Evolutionary conservation across 129 eudicot genomes (phyloP).

Genomic region (Helianthus tuberosus): DNA sequence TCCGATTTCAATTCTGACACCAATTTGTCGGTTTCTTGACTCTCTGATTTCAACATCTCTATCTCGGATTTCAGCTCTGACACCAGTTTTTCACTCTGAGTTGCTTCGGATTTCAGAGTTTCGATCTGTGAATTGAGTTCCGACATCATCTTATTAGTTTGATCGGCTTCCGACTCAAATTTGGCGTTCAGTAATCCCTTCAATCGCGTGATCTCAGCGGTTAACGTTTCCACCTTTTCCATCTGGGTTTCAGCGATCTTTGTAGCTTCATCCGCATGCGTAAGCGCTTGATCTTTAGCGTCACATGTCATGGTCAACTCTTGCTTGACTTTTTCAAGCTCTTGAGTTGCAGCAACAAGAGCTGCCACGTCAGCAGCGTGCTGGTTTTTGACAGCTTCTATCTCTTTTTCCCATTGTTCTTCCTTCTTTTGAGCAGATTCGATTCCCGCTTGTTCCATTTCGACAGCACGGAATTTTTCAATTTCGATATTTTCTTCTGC

Average conservation of each 20-base stretch:
- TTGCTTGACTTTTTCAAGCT: slow-evolving; percentile 82
- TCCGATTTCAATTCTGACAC: slow-evolving; percentile 36
- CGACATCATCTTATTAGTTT: slow-evolving; percentile 48
- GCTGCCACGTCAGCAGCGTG: slow-evolving; percentile 79
- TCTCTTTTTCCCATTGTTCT: slow-evolving; percentile 75
- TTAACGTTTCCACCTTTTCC: slow-evolving; percentile 72
- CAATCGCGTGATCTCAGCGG: slow-evolving; percentile 69
- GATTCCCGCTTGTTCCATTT: slow-evolving; percentile 93
- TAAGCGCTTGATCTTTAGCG: slow-evolving; percentile 84
- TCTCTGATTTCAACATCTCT: slow-evolving; percentile 59
- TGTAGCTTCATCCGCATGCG: slow-evolving; percentile 93
- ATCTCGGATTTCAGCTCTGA: slow-evolving; percentile 56
- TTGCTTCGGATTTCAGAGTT: slow-evolving; percentile 43
- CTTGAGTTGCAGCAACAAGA: slow-evolving; percentile 76
- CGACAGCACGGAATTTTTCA: slow-evolving; percentile 89
- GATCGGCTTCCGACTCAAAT: slow-evolving; percentile 54
- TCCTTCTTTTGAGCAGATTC: slow-evolving; percentile 85
- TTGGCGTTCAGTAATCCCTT: slow-evolving; percentile 68
- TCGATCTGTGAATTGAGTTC: slow-evolving; percentile 53
- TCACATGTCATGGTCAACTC: slow-evolving; percentile 73
- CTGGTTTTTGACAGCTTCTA: slow-evolving; percentile 74
- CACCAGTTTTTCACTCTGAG: slow-evolving; percentile 18
- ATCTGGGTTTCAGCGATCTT: slow-evolving; percentile 83
- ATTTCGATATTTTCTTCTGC: slow-evolving; percentile 91
- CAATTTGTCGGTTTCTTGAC: slow-evolving; percentile 42